Percentiles rank a stretch among this genome's conserved stretches.
Conservation (phyloP, 768 basidiomycete genomes). For the Tricholoma matsutake region DNA sequence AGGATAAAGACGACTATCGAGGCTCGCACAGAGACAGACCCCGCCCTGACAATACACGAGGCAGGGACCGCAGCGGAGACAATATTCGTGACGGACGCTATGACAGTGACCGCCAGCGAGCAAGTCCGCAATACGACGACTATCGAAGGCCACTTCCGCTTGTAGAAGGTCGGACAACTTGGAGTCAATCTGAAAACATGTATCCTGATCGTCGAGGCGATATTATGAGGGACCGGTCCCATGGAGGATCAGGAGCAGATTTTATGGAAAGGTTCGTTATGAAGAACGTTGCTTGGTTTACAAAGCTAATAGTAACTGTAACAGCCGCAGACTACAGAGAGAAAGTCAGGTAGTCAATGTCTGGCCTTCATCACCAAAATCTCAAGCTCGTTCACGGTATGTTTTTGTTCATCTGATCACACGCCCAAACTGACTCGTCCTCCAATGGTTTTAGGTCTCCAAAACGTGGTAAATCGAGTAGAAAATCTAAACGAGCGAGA, state of each 20-base stretch:
- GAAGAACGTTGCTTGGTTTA: not conserved
- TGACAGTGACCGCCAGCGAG: constrained; percentile 29
- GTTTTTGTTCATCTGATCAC: constrained; percentile 20
- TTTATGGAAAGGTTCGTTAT: constrained; percentile 65
- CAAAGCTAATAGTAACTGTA: constrained; percentile 5
- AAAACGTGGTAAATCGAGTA: constrained; percentile 51
- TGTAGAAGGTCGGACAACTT: constrained; percentile 34
- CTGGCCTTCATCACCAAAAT: constrained; percentile 85
- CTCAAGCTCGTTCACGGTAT: constrained; percentile 54
- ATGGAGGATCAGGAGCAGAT: constrained; percentile 43
- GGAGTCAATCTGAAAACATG: constrained; percentile 54
- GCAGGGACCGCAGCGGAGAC: constrained; percentile 21
- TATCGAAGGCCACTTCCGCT: constrained; percentile 47
- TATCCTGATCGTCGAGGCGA: constrained; percentile 40
- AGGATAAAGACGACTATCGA: constrained; percentile 19
- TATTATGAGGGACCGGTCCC: constrained; percentile 25
- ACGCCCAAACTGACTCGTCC: not conserved
- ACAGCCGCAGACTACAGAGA: constrained; percentile 70
- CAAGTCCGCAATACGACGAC: constrained; percentile 61
- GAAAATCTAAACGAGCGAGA: constrained; percentile 58
- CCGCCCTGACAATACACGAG: constrained; percentile 18
- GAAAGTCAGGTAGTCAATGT: constrained; percentile 53
- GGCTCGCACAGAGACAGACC: constrained; percentile 23
- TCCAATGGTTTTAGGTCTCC: constrained; percentile 45
- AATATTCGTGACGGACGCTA: constrained; percentile 10